Evolutionary conservation across 176 grass and related monocot genomes (phyloP), one percentile per base, ranked within the genome.

Genomic region (Coix lacrymajobi): DNA sequence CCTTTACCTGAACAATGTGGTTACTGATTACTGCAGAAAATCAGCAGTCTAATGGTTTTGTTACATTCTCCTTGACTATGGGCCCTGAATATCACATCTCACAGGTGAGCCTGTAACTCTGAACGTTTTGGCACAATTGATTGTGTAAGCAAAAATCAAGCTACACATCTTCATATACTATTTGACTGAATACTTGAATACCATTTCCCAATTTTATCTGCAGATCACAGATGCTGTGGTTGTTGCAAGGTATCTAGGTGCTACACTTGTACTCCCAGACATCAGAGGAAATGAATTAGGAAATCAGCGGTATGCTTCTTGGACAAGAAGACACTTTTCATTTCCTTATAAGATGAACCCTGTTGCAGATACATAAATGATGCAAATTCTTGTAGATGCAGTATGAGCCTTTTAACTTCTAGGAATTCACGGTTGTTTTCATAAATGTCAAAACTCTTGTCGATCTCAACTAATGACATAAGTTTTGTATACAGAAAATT

Each of bases 221-320:
- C 85, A 99, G 96, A 83, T 99, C 33, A 75, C 96, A 62, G 91
- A 96, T 93, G 96, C 96, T 25, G 91, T 96, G 51, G 91, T 96
- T 64, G 85, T 99, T 77, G 87, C 91, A 77, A 99, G 91, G 72
- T 80, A 93, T 83, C 73, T 99, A 65, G 93, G 89, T 70, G 96
- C 96, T 8, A 79, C 91, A 58, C 91, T 99, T 62, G 93, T 99
- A 64, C 89, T 99, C 48, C 96, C 96, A 74, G 91, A 91, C 44
- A 90, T 99, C 45, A 90, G 91, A 85, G 93, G 93, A 90, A 92
- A 77, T 83, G 89, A 94, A 85, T 71, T 93, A 79, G 96, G 96
- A 82, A 79, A 93, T 66, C 83, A 79, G 46, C 69, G 89, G 96
- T 96, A 92, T 89, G 76, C 77, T 68, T 76, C 44, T 84, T 10